A percentile compares a stretch with the other conserved stretches of the same genome.
Conservation (phyloP, 805 yeast species). For the Candida koratica region DNA sequence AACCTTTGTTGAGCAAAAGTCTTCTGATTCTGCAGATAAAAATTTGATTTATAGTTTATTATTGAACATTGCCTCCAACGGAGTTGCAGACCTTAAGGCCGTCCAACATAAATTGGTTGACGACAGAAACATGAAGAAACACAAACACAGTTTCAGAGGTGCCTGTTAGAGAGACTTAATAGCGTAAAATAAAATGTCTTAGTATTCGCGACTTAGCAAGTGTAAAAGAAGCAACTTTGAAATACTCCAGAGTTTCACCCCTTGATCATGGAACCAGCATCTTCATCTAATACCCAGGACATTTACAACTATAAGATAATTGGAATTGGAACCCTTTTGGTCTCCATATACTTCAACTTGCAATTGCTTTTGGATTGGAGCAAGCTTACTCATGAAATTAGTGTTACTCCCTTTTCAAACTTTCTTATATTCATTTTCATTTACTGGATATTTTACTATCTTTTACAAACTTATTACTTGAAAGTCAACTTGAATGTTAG, state of each 20-base stretch:
- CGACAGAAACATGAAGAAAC: constrained; percentile 16
- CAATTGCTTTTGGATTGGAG: constrained; percentile 53
- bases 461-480: constrained; percentile 51
- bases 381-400: constrained; percentile 47
- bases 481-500: constrained; percentile 11
- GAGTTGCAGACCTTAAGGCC: constrained; percentile 37
- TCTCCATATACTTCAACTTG: constrained; percentile 54
- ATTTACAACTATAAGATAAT: constrained; percentile 19
- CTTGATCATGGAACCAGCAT: constrained; percentile 2
- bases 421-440: constrained; percentile 44
- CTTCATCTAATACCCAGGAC: constrained; percentile 7
- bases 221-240: too few species aligned
- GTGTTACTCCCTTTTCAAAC: constrained; percentile 70
- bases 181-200: too few species aligned
- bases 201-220: too few species aligned
- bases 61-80: constrained; percentile 53
- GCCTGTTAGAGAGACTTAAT: constrained; percentile 26
- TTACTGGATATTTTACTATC: constrained; percentile 56
- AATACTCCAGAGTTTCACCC: too few species aligned
- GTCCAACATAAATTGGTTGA: constrained; percentile 20
- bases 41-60: constrained; percentile 46
- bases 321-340: constrained; percentile 49
- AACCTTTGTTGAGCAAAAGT: constrained; percentile 15
- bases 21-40: constrained; percentile 22
- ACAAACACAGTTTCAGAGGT: constrained; percentile 34